Evolutionary conservation across 768 basidiomycete genomes (phyloP).

Genomic region (Cantharellus cinnabarinus): DNA sequence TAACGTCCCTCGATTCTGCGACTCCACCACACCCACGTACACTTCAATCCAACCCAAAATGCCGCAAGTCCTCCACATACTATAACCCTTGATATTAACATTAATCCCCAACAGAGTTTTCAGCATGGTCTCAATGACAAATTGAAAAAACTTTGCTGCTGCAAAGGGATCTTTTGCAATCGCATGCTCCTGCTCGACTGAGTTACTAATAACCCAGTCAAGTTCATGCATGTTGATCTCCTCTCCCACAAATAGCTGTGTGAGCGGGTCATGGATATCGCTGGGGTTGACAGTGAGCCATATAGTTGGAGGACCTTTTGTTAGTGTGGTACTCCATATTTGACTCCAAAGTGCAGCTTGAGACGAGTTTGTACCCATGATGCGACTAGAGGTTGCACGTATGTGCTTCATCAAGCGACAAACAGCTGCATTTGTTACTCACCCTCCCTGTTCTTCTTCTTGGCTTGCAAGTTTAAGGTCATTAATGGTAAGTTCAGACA

Average conservation of each 20-base stretch:
- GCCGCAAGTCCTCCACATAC: slow-evolving; percentile 13
- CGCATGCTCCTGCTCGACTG: slow-evolving; percentile 10
- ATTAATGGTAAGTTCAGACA: not conserved
- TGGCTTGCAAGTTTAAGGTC: not conserved
- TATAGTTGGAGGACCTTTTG: no score
- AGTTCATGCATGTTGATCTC: slow-evolving; percentile 25
- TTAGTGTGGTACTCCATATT: no score
- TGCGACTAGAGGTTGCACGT: not conserved
- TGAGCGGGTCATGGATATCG: slow-evolving; percentile 25
- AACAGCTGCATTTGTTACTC: not conserved
- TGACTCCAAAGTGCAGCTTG: no score
- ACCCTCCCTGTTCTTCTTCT: not conserved
- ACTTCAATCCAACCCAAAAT: slow-evolving; percentile 17
- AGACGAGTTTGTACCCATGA: not conserved
- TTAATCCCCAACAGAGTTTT: slow-evolving; percentile 19
- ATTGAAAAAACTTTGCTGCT: slow-evolving; percentile 23
- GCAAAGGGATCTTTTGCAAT: slow-evolving; percentile 24
- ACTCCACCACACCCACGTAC: slow-evolving; percentile 25
- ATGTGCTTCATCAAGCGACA: not conserved
- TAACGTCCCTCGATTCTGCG: slow-evolving; percentile 21
- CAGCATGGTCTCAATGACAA: slow-evolving; percentile 17
- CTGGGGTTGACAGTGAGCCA: slow-evolving; percentile 25
- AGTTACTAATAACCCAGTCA: slow-evolving; percentile 15
- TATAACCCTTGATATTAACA: slow-evolving; percentile 7
- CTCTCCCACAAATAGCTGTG: slow-evolving; percentile 24